A percentile compares a stretch with the other conserved stretches of the same genome.
Conservation (phyloP, 2,329 filamentous ascomycete genomes). For the Fusarium verticillioides region DNA sequence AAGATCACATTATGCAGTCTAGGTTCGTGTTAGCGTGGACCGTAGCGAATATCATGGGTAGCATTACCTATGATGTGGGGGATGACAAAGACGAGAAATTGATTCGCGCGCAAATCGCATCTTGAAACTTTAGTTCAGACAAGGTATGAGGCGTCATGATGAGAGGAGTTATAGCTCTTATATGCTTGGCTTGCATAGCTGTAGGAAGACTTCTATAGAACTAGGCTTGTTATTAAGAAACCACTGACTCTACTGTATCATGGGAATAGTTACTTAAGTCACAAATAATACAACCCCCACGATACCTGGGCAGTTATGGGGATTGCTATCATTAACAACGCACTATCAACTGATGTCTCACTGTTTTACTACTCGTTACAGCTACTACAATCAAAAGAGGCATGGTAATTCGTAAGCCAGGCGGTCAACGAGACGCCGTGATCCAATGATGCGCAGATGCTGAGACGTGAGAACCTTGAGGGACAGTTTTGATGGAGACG, state of each 20-base stretch:
- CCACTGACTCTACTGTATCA: not conserved
- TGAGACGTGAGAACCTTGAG: conserved; percentile 44
- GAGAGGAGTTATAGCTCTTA: not conserved
- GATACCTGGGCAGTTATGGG: not conserved
- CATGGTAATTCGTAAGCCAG: conserved; percentile 29
- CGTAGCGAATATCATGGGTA: not conserved
- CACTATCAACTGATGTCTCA: conserved; percentile 9
- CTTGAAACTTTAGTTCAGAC: not conserved
- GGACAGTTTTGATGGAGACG: conserved; percentile 33
- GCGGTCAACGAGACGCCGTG: conserved; percentile 26
- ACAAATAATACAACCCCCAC: not conserved
- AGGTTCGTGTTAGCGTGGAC: not conserved
- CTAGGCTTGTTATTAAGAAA: not conserved
- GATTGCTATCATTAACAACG: conserved; percentile 1
- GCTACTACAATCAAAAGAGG: conserved; percentile 2
- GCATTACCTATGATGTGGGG: not conserved
- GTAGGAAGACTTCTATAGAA: not conserved
- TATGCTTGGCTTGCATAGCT: not conserved
- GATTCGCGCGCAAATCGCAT: conserved; percentile 32
- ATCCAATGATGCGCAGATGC: conserved; percentile 33
- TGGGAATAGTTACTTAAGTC: not conserved
- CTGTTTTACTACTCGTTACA: not conserved
- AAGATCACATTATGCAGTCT: not conserved
- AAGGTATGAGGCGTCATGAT: conserved; percentile 7
- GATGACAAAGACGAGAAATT: conserved; percentile 37